Evolutionary conservation across 169 alveolate species (phyloP).

Genomic region (Plasmodium vinckei): DNA sequence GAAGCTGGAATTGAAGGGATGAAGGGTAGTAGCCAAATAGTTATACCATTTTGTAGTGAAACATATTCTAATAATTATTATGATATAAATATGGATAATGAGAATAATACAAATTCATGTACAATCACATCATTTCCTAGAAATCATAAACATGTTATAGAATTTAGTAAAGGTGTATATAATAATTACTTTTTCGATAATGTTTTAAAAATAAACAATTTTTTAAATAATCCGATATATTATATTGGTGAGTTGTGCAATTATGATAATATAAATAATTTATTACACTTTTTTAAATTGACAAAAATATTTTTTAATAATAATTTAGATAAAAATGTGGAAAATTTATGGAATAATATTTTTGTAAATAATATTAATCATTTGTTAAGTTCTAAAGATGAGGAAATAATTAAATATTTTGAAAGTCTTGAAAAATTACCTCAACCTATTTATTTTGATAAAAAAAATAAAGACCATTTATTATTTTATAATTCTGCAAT

Average conservation of each 20-base stretch:
- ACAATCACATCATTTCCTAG: conserved; percentile 69
- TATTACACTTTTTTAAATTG: conserved; percentile 52
- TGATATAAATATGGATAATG: background rate
- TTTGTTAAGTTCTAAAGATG: conserved; percentile 21
- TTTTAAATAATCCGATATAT: conserved; percentile 53
- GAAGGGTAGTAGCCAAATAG: conserved; percentile 72
- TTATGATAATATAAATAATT: conserved; percentile 52
- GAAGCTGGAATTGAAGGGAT: conserved; percentile 74
- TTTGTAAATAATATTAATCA: conserved; percentile 54
- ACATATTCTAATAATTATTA: conserved; percentile 22
- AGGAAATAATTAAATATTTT: conserved; percentile 29
- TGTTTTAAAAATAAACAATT: conserved; percentile 56
- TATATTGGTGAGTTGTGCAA: conserved; percentile 39
- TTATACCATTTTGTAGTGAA: conserved; percentile 52
- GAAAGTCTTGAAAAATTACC: conserved; percentile 32
- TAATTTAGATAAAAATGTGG: conserved; percentile 13
- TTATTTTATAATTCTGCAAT: conserved; percentile 43
- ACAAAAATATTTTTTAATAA: conserved; percentile 57
- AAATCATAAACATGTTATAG: conserved; percentile 61
- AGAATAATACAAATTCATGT: conserved; percentile 36
- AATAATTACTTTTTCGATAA: conserved; percentile 45
- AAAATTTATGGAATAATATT: conserved; percentile 33
- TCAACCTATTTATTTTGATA: conserved; percentile 36
- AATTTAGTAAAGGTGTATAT: conserved; percentile 54
- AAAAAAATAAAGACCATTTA: conserved; percentile 26